Evolutionary conservation across 2,329 filamentous ascomycete genomes (phyloP).

Genomic region (Hirsutella thompsonii): DNA sequence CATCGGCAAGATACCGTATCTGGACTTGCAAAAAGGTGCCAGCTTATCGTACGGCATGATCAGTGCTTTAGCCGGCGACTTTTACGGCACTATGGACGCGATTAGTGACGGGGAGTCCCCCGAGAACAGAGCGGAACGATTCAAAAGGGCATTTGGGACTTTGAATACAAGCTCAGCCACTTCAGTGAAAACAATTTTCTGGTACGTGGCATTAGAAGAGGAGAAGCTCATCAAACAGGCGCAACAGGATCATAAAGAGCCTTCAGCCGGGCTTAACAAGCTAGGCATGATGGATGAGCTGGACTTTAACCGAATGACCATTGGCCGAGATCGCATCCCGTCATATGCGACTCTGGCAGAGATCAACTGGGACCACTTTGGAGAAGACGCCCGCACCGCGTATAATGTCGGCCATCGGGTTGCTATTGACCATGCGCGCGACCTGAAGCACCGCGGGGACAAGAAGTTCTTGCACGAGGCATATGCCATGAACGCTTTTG

Average conservation of each 20-base stretch:
- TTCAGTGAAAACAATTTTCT: not conserved
- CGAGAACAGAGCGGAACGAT: not conserved
- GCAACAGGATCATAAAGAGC: not conserved
- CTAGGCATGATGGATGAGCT: not conserved
- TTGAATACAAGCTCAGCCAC: not conserved
- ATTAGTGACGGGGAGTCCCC: not conserved
- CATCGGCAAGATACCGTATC: no score
- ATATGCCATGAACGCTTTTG: not conserved
- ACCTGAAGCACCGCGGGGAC: not conserved
- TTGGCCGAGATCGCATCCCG: not conserved
- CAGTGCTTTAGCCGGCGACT: not conserved
- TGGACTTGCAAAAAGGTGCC: no score
- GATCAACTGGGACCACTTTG: not conserved
- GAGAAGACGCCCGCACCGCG: not conserved
- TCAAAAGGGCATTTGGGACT: not conserved
- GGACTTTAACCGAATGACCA: not conserved
- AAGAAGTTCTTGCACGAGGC: not conserved
- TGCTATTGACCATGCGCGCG: not conserved
- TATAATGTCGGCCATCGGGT: not conserved
- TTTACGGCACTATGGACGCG: not conserved
- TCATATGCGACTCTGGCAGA: not conserved
- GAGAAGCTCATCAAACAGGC: not conserved
- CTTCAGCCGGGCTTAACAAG: not conserved
- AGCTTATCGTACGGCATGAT: not conserved
- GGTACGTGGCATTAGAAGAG: not conserved